Evolutionary conservation across 495 filamentous ascomycete species (phyloP), one percentile per base, ranked within the genome.

Genomic region (Physcia stellaris): DNA sequence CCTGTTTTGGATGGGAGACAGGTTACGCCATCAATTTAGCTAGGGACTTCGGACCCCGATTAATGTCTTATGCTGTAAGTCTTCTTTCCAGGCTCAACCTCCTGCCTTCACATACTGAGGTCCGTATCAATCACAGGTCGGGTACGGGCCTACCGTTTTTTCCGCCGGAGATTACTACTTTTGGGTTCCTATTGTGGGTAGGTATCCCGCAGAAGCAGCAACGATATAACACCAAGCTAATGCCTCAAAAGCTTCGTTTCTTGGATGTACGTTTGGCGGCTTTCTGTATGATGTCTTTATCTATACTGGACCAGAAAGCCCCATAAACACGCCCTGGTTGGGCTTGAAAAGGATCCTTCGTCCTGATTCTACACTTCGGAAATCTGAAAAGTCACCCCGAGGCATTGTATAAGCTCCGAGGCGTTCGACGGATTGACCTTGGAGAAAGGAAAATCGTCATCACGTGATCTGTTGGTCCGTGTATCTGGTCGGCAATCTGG

Each of bases 1-100:
- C 73, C 31, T 77, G 75, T 47, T 80, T 77, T 54, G 77, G 77
- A 21, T 79, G 70, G 67, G 73, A 80, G 49, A 80, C 76, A 4
- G 76, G 75, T 2, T 80, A 77, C 54, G 74, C 77, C 4, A 76
- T 80, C 24, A 80, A 80, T 46, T 54, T 75, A 16, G 77, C 76
- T 2, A 52, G 77, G 35, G 77, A 82, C 40, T 79, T 80, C 56
- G 76, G 77, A 0, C 76, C 77, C 0, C 51, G 77, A n/a, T 52
- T 80, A 18, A 63, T 76, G 24, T 62, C 66, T 3, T 81, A 73
- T 46, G 59, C 68, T 45, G 41, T n/a, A n/a, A n/a, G n/a, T n/a
- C n/a, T n/a, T n/a, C n/a, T n/a, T n/a, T n/a, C n/a, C n/a, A n/a
- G n/a, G n/a, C n/a, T n/a, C n/a, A n/a, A n/a, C n/a, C n/a, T n/a